phyloP scores from a whole-genome alignment of 2,329 filamentous ascomycete genomes.

The Scedosporium boydii region DNA sequence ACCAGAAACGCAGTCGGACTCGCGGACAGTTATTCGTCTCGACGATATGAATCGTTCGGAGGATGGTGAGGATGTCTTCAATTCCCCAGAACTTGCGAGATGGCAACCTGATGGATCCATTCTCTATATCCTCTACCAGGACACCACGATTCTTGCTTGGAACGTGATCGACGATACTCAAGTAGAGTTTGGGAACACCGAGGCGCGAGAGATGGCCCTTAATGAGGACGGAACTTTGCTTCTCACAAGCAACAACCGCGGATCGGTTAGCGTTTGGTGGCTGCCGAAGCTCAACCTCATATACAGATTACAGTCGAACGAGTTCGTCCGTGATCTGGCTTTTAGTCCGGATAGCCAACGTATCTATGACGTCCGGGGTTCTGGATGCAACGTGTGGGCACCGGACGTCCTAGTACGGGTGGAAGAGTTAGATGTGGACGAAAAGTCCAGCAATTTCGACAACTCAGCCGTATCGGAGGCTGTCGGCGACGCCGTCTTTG shows the following conservation, averaged over 20 bases:
- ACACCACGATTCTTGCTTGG: background rate
- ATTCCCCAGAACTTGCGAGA: background rate
- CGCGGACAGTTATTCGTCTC: background rate
- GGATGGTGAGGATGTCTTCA: background rate
- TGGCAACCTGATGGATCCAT: background rate
- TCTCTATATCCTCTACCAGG: background rate
- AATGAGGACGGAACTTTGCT: background rate
- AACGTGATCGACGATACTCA: background rate
- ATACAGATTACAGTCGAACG: background rate
- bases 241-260: background rate
- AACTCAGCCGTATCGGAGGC: background rate
- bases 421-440: background rate
- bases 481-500: background rate
- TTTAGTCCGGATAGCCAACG: background rate
- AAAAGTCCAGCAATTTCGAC: background rate
- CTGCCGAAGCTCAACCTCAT: conserved; percentile 2
- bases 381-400: background rate
- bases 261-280: background rate
- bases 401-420: background rate
- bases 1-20: background rate
- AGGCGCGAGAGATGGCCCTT: background rate
- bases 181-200: background rate
- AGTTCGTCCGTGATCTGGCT: conserved; percentile 1
- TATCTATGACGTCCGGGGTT: background rate
- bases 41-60: background rate